Percentiles rank a stretch among this genome's conserved stretches.
Conservation (phyloP, 179 eudicot genomes). For the Silene noctiflora region DNA sequence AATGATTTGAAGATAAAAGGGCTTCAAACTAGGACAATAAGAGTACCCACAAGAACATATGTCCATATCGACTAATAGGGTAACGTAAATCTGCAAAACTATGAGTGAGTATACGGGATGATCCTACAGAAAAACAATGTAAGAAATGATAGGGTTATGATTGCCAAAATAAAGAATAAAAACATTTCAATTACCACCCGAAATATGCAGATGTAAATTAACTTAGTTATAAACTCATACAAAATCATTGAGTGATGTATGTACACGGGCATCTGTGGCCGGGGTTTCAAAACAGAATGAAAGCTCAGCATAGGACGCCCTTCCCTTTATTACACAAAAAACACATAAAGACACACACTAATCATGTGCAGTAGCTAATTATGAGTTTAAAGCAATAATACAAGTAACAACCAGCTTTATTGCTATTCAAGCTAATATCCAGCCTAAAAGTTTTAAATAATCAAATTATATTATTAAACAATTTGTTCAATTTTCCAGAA, state of each 20-base stretch:
- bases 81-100: too few species aligned
- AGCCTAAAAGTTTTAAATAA: background rate
- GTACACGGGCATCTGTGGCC: too few species aligned
- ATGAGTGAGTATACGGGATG: background rate
- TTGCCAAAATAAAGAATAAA: too few species aligned
- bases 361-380: slow-evolving; percentile 7
- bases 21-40: background rate
- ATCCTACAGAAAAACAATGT: background rate
- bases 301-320: background rate
- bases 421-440: background rate
- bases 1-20: background rate
- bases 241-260: background rate
- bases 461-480: too few species aligned
- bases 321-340: background rate
- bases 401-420: background rate
- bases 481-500: too few species aligned
- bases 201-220: background rate
- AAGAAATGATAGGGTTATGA: too few species aligned
- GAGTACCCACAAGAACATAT: background rate
- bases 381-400: background rate
- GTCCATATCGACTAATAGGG: background rate
- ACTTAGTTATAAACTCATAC: background rate
- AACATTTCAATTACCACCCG: background rate
- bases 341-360: background rate
- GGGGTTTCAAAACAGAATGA: background rate